Evolutionary conservation across 345 rosid species (phyloP).

Genomic region (Aegle marmelos): DNA sequence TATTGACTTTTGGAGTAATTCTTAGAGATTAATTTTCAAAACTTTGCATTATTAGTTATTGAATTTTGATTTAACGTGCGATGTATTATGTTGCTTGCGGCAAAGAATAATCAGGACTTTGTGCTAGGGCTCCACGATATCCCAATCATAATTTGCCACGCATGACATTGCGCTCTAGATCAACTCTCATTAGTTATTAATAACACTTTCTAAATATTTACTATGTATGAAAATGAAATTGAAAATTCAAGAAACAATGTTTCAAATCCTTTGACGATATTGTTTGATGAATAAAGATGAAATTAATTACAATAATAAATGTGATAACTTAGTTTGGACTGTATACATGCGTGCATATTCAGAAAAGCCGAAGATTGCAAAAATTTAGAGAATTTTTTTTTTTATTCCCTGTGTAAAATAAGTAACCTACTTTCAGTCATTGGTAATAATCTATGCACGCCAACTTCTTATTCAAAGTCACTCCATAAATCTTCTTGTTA

Average conservation of each 20-base stretch:
- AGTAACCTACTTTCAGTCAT: neutral
- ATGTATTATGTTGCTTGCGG: accelerated
- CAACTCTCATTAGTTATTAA: no score
- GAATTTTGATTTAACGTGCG: no score
- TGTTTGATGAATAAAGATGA: neutral
- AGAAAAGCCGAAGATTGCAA: neutral
- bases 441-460: neutral
- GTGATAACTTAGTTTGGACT: neutral
- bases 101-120: no score
- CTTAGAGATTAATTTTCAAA: neutral
- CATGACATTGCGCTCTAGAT: accelerated
- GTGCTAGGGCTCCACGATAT: accelerated
- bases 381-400: neutral
- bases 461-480: neutral
- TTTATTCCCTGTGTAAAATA: neutral
- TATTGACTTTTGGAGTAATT: neutral
- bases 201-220: neutral
- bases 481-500: neutral
- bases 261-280: neutral
- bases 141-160: no score
- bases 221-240: neutral
- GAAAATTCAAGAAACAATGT: neutral
- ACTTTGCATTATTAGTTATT: neutral
- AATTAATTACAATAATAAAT: neutral
- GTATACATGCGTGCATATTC: no score